Base-by-base conservation (phyloP, 371 early-diverging fungal genomes). In the Rhizopus arrhizus region DNA sequence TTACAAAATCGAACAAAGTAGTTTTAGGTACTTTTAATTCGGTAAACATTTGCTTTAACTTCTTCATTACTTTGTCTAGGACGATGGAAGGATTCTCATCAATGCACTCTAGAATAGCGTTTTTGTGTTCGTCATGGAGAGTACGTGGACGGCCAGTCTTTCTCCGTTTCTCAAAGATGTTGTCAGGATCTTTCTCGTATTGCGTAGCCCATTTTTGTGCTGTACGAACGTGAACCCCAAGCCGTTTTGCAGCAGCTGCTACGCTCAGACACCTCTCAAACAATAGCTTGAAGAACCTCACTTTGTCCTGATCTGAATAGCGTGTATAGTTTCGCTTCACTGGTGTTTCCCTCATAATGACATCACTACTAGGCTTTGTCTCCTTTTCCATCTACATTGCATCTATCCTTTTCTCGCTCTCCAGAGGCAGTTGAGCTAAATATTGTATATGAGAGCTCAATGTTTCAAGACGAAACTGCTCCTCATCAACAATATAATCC, bases 401-500 rank as follows among this genome's bases (percentile, higher is more conserved):
- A 8, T 46, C 56, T 38, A 38, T 56, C 46, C 8, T 16, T 32
- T 56, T 59, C 11, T n/a, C 36, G n/a, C 40, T 41, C 42, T 47
- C 45, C 28, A 5, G 28, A 49, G 28, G 40, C 49, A 48, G 33
- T 8, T 40, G 31, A 61, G 54, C 29, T 35, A 55, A 48, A 55
- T 48, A 61, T 49, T 61, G 15, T 47, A 50, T 54, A 55, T 54
- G 36, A 36, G 55, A 55, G n/a, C 61, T 60, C 52, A 59, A 48
- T 38, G 52, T 42, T 59, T 59, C 59, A 33, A 60, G 61, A 33
- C 47, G 46, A 60, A 36, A 60, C 40, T 61, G 61, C 42, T 59
- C 53, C 52, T 61, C 55, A 45, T 61, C 62, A 59, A 58, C 56
- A 58, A 66, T 61, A 58, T 59, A 65, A 60, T 60, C 58, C 58